These are phyloP conservation scores for Candida sp. DNA, from an alignment of 1,139 yeast species.

Conservation along the genomic window DNA sequence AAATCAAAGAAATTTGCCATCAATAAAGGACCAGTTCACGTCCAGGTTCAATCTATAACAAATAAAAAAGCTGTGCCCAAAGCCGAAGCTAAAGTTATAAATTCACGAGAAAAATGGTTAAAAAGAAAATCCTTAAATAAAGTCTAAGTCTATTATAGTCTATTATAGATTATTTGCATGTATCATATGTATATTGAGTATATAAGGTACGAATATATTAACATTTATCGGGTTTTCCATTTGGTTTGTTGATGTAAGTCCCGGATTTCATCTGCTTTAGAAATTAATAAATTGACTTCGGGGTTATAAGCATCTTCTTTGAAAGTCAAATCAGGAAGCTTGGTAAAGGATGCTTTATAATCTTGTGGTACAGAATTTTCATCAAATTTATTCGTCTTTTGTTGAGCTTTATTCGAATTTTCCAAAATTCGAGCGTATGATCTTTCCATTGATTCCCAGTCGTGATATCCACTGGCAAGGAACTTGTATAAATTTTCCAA, in stretches of 20 bases:
- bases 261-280: neutral
- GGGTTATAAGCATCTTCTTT: neutral
- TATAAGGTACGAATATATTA: neutral
- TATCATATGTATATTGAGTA: neutral
- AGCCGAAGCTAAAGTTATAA: constrained; percentile 38
- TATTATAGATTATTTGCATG: constrained; percentile 1
- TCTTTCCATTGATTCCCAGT: constrained; percentile 1
- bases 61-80: constrained; percentile 40
- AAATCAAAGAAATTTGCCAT: constrained; percentile 31
- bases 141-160: constrained; percentile 16
- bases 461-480: neutral
- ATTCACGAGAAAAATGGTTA: constrained; percentile 56
- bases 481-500: constrained; percentile 1
- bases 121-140: constrained; percentile 49
- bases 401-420: neutral
- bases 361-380: neutral
- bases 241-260: neutral
- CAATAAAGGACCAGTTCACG: constrained; percentile 57
- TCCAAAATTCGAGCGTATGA: neutral
- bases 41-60: constrained; percentile 33
- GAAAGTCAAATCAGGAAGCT: neutral
- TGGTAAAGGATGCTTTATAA: neutral
- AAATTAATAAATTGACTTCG: neutral
- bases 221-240: constrained; percentile 1
- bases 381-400: neutral